These are phyloP conservation scores for Mucor irregularis DNA, from an alignment of 371 early-diverging fungal genomes.

Conservation along the genomic window DNA sequence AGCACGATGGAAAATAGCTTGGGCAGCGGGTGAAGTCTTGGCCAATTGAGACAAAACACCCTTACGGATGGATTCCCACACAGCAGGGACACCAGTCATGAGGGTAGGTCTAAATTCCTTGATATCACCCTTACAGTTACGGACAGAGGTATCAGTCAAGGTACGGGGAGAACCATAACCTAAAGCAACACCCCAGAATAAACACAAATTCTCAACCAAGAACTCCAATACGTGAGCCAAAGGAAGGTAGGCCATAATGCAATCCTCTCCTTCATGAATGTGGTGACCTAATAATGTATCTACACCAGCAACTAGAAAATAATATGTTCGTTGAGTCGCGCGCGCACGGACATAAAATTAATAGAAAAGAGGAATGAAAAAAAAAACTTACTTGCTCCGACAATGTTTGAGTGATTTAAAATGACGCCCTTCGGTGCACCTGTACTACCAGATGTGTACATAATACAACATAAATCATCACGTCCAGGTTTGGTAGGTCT, in stretches of 20 bases:
- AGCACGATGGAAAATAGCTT: conserved; percentile 60
- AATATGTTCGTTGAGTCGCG: too few relatives aligned
- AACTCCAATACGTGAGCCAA: conserved; percentile 81
- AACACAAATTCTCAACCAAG: conserved; percentile 54
- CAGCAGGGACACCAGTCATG: conserved; percentile 79
- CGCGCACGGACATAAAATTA: not conserved
- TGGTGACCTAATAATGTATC: conserved; percentile 72
- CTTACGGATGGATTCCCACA: conserved; percentile 78
- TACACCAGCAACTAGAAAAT: conserved; percentile 64
- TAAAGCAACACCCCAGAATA: conserved; percentile 61
- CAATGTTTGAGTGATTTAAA: conserved; percentile 58
- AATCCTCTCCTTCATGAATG: conserved; percentile 61
- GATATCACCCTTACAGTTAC: conserved; percentile 75
- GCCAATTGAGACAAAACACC: conserved; percentile 56
- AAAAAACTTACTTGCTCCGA: conserved; percentile 46
- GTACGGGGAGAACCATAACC: conserved; percentile 77
- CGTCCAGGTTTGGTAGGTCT: conserved; percentile 52
- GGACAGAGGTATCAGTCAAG: conserved; percentile 68
- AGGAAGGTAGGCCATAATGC: conserved; percentile 80
- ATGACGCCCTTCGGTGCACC: conserved; percentile 70
- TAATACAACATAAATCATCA: conserved; percentile 73
- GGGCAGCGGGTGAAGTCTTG: conserved; percentile 40
- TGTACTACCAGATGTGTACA: conserved; percentile 79
- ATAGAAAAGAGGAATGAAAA: not conserved
- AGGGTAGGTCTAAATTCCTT: conserved; percentile 77